phyloP scores from a whole-genome alignment of 805 yeast genomes.

The Clavispora carvajalis region DNA sequence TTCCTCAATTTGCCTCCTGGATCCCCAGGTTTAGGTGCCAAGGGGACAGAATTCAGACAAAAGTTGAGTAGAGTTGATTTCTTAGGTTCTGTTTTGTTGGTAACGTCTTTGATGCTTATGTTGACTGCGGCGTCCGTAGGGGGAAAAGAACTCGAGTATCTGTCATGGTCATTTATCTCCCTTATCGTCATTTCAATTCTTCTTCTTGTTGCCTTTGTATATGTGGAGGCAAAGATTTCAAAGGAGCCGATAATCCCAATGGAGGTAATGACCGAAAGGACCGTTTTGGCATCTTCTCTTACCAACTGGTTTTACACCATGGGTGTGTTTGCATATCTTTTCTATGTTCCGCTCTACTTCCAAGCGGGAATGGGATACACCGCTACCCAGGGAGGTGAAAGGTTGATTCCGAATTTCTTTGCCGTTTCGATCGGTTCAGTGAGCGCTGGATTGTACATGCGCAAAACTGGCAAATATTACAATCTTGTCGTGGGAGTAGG shows the following conservation, averaged over 20 bases:
- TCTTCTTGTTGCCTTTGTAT: slow-evolving; percentile 40
- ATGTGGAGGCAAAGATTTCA: slow-evolving; percentile 48
- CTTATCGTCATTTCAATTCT: slow-evolving; percentile 29
- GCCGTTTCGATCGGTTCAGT: slow-evolving; percentile 67
- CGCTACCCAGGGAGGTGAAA: slow-evolving; percentile 53
- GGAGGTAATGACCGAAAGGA: slow-evolving; percentile 48
- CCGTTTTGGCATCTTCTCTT: slow-evolving; percentile 60
- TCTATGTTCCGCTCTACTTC: slow-evolving; percentile 67
- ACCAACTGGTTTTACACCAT: slow-evolving; percentile 69
- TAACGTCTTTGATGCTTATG: slow-evolving; percentile 50
- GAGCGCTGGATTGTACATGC: slow-evolving; percentile 62
- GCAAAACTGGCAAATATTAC: slow-evolving; percentile 60
- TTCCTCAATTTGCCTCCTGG: slow-evolving; percentile 46
- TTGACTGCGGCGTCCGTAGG: slow-evolving; percentile 65
- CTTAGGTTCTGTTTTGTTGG: slow-evolving; percentile 36
- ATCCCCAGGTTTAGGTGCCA: slow-evolving; percentile 50
- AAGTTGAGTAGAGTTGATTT: slow-evolving; percentile 47
- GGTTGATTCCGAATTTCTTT: slow-evolving; percentile 61
- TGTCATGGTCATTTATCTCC: slow-evolving; percentile 34
- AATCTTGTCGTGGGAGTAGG: slow-evolving; percentile 40
- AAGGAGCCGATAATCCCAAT: slow-evolving; percentile 67
- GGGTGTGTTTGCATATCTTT: slow-evolving; percentile 58
- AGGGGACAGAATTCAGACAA: slow-evolving; percentile 40
- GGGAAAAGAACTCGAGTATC: slow-evolving; percentile 50
- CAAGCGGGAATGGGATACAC: slow-evolving; percentile 47